phyloP scores from a whole-genome alignment of 2,329 filamentous ascomycete genomes.

The Mariannaea sp. region DNA sequence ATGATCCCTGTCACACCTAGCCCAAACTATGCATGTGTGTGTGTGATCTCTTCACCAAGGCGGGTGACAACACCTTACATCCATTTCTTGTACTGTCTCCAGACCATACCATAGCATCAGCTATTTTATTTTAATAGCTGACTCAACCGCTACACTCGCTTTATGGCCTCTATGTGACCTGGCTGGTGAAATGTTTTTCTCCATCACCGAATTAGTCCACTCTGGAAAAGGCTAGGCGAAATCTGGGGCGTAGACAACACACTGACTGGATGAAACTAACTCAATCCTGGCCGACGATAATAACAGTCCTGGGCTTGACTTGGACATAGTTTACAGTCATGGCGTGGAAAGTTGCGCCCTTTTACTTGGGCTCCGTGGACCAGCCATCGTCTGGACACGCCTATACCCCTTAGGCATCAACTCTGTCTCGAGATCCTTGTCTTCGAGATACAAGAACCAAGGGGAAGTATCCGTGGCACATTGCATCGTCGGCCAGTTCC shows the following conservation, averaged over 20 bases:
- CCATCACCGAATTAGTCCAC: conserved; percentile 30
- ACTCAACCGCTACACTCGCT: conserved; percentile 27
- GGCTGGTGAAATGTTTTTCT: conserved; percentile 26
- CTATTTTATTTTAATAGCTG: conserved; percentile 13
- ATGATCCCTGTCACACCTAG: conserved; percentile 5
- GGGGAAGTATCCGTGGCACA: conserved; percentile 15
- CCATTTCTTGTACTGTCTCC: conserved; percentile 47
- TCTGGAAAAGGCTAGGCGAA: conserved; percentile 24
- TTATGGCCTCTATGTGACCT: conserved; percentile 24
- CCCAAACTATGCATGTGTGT: conserved; percentile 42
- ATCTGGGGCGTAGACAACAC: conserved; percentile 23
- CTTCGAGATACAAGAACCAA: conserved; percentile 15
- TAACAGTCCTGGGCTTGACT: conserved; percentile 19
- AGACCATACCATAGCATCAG: conserved; percentile 50
- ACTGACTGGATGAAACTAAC: conserved; percentile 22
- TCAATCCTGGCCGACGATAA: conserved; percentile 25
- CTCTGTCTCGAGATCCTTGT: conserved; percentile 16
- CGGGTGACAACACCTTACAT: conserved; percentile 47
- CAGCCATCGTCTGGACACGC: background rate
- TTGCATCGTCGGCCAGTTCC: background rate
- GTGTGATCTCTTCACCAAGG: conserved; percentile 52
- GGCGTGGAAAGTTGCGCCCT: background rate
- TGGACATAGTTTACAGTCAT: conserved; percentile 4
- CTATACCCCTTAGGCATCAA: conserved; percentile 22
- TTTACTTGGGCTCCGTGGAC: background rate